These are phyloP conservation scores for Solanum piurae DNA, from an alignment of 257 asterid species.

Conservation along the genomic window DNA sequence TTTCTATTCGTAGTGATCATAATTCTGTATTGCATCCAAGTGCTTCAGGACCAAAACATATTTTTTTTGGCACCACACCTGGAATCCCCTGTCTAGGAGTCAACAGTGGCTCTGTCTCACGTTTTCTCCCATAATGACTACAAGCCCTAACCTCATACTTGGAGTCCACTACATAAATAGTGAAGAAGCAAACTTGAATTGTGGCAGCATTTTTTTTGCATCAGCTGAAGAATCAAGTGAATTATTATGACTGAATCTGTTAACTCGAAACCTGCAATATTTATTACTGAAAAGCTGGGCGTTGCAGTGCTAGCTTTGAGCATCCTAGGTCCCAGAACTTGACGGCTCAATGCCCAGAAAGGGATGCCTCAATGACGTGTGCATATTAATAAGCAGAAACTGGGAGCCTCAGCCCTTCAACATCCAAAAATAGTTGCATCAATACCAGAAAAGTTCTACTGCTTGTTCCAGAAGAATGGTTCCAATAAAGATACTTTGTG, in stretches of 20 bases:
- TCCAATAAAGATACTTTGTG: too few relatives aligned
- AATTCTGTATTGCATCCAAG: not conserved
- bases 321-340: not conserved
- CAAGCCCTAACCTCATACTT: not conserved
- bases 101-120: not conserved
- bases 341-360: not conserved
- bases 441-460: too few relatives aligned
- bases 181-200: not conserved
- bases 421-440: too few relatives aligned
- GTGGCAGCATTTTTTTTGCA: not conserved
- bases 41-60: not conserved
- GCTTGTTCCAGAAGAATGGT: too few relatives aligned
- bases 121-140: not conserved
- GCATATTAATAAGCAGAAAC: not conserved
- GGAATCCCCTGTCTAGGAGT: not conserved
- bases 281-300: not conserved
- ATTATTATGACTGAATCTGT: not conserved
- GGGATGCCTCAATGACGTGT: not conserved
- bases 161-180: not conserved
- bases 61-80: not conserved
- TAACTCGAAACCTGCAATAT: not conserved
- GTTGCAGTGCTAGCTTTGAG: not conserved
- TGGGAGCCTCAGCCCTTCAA: not conserved
- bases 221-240: not conserved
- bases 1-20: not conserved